Conservation (phyloP, 192 early-diverging fungal species). For the Mortierella antarctica region DNA sequence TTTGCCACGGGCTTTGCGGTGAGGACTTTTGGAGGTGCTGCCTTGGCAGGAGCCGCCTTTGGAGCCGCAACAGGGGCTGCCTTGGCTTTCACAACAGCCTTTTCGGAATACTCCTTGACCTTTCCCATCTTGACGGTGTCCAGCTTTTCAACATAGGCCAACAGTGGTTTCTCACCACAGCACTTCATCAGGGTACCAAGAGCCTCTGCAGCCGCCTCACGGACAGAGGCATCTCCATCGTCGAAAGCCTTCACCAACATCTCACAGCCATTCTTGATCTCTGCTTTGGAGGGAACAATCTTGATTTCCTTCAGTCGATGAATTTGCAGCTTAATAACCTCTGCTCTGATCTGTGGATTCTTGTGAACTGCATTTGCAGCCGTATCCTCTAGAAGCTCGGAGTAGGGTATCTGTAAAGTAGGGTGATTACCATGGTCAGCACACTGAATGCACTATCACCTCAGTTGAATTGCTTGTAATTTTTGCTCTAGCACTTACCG, state of each 20-base stretch:
- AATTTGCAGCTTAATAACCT: conserved; percentile 78
- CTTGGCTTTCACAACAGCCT: conserved; percentile 85
- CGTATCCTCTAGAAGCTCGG: conserved; percentile 85
- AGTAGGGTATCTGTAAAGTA: conserved; percentile 54
- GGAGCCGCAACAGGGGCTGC: conserved; percentile 55
- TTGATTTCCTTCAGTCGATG: conserved; percentile 80
- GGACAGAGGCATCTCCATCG: conserved; percentile 84
- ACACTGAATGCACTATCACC: not conserved
- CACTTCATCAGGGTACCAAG: conserved; percentile 92
- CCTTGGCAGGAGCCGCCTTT: conserved; percentile 49
- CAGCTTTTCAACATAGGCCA: conserved; percentile 81
- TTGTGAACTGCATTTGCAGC: conserved; percentile 80
- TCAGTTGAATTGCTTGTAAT: no score
- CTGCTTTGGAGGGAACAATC: conserved; percentile 78
- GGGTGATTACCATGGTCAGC: not conserved
- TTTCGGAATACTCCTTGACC: conserved; percentile 87
- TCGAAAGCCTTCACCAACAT: conserved; percentile 82
- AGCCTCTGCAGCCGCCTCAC: conserved; percentile 86
- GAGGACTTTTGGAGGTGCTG: conserved; percentile 4
- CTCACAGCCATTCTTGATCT: conserved; percentile 84
- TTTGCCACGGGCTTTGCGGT: conserved; percentile 44
- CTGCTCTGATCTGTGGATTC: conserved; percentile 91
- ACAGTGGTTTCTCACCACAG: conserved; percentile 80
- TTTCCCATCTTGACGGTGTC: conserved; percentile 92
- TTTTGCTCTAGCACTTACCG: conserved; percentile 49